Percentiles rank a stretch among this genome's conserved stretches.
Evolutionary conservation across 148 eudicot species (phyloP).

Genomic region (Fagopyrum tataricum): DNA sequence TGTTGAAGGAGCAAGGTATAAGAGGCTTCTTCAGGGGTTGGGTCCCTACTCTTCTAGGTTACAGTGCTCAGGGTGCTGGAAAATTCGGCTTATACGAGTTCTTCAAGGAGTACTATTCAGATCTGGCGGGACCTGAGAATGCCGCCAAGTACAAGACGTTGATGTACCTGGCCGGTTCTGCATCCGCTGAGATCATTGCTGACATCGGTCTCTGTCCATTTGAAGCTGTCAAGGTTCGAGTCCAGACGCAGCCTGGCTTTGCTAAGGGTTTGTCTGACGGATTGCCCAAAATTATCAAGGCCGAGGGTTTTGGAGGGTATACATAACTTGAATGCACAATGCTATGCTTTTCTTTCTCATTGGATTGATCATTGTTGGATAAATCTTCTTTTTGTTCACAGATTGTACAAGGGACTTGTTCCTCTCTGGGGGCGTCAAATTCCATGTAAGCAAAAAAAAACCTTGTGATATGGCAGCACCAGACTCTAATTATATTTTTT

Average conservation of each 20-base stretch:
- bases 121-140: constrained; percentile 55
- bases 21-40: constrained; percentile 65
- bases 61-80: constrained; percentile 76
- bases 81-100: constrained; percentile 66
- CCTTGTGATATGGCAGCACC: not conserved
- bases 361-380: not conserved
- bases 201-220: constrained; percentile 68
- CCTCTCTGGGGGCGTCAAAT: constrained; percentile 60
- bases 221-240: constrained; percentile 75
- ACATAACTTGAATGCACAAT: not conserved
- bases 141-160: constrained; percentile 57
- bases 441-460: constrained; percentile 41
- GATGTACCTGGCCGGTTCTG: constrained; percentile 63
- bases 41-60: constrained; percentile 66
- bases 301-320: constrained; percentile 36
- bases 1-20: constrained; percentile 58
- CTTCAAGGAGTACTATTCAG: constrained; percentile 70
- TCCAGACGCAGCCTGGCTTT: constrained; percentile 71
- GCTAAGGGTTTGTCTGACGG: constrained; percentile 71
- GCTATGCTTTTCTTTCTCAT: not conserved
- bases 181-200: constrained; percentile 74
- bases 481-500: not conserved
- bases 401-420: constrained; percentile 41
- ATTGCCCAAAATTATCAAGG: constrained; percentile 48
- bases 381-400: constrained; percentile 11